Base-by-base conservation (phyloP, 768 basidiomycete genomes). In the Podaxis carcinomalis region DNA sequence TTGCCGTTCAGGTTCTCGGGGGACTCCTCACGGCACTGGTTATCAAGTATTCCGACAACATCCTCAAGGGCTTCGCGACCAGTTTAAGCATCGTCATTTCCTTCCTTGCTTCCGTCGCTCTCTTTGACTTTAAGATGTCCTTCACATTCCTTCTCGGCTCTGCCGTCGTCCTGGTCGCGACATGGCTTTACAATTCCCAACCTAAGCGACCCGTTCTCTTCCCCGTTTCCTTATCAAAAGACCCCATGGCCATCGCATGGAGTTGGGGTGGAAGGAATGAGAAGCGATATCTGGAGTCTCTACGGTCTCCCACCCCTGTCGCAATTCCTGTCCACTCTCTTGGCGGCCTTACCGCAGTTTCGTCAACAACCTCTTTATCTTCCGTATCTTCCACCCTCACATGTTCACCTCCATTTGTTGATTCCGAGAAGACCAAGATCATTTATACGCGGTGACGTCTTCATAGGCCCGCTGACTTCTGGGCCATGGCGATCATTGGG, bases 31-130 rank as follows among this genome's bases (percentile, higher is more conserved):
- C 95, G 4, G 95, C 95, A 1, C 77, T 96, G 73, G 95, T 96
- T 40, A 96, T 96, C 82, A 92, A 95, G 70, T 95, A 95, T 72
- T 88, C 91, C 51, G 92, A 93, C 72, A 95, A 95, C 73, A 91
- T 90, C 64, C 79, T 90, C 71, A 94, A 95, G 75, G 96, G 96
- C 36, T 98, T 98, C 69, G 96, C 96, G 10, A 98, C 96, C 3
- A 92, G 89, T 64, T 79, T 98, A 63, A 91, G 89, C 74, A 98
- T 98, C 72, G 88, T 98, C 69, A 85, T 98, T 63, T 95, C 94
- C 25, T 98, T 97, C 84, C 79, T 95, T 59, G 94, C 91, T 2
- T 94, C 92, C 4, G 89, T 97, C 56, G 86, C 86, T 21, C 85
- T 98, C 39, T 98, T 98, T 81, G 78, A 90, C 72, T 94, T 95